phyloP scores from a whole-genome alignment of 331 rosid genomes.

The Quercus phellos region DNA sequence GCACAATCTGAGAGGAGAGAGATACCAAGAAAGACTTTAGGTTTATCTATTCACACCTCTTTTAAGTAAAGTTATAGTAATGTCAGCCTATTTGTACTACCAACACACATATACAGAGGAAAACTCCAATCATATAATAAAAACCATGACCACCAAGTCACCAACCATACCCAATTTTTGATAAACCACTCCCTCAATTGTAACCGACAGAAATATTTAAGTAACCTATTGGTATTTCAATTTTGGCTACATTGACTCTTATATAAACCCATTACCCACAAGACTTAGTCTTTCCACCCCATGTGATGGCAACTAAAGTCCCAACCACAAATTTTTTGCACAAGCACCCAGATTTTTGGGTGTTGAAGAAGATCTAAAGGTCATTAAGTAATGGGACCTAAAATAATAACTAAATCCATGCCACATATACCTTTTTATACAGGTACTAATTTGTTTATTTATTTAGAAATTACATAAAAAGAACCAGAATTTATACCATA shows the following conservation, averaged over 20 bases:
- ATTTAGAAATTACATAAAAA: too few species aligned
- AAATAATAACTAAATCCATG: conserved; percentile 1
- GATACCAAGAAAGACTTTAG: conserved; percentile 20
- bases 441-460: not conserved
- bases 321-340: not conserved
- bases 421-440: conserved; percentile 24
- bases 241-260: conserved; percentile 19
- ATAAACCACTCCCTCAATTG: conserved; percentile 15
- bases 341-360: conserved; percentile 24
- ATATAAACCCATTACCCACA: not conserved
- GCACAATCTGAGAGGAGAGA: conserved; percentile 22
- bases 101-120: conserved; percentile 8
- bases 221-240: conserved; percentile 25
- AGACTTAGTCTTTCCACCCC: not conserved
- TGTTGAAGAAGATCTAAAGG: not conserved
- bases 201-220: conserved; percentile 10
- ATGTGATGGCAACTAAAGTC: too few species aligned
- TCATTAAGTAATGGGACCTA: conserved; percentile 23
- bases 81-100: conserved; percentile 17
- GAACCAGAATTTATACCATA: too few species aligned
- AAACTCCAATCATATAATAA: not conserved
- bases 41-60: conserved; percentile 51
- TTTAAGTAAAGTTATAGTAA: conserved; percentile 35
- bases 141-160: conserved; percentile 15
- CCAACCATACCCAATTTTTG: conserved; percentile 4